These are phyloP conservation scores for Athelia psychrophila DNA, from an alignment of 1,284 basidiomycete genomes.

Conservation along the genomic window DNA sequence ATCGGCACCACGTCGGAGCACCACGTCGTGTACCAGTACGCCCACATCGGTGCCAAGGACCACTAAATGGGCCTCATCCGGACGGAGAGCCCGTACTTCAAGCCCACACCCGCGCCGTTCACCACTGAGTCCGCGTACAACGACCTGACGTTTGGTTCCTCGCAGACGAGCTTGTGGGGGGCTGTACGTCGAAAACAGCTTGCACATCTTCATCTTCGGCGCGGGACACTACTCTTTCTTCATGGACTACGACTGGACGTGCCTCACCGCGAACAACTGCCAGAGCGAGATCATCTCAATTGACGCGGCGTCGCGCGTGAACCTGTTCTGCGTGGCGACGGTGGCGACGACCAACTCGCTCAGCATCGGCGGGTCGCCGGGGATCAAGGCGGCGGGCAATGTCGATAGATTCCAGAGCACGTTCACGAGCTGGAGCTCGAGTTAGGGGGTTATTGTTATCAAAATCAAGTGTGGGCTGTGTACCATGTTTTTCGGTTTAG, in stretches of 20 bases:
- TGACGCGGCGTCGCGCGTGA: constrained; percentile 39
- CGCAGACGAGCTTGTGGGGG: constrained; percentile 51
- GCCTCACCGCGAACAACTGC: constrained; percentile 43
- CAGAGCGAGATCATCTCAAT: constrained; percentile 51
- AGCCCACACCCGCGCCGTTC: constrained; percentile 63
- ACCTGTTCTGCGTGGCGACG: constrained; percentile 54
- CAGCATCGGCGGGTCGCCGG: constrained; percentile 39
- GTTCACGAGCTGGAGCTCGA: constrained; percentile 35
- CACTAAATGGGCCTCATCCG: constrained; percentile 75
- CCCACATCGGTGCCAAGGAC: constrained; percentile 55
- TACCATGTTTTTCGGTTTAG: too few relatives aligned
- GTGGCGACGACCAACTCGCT: constrained; percentile 50
- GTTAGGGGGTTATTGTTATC: too few relatives aligned
- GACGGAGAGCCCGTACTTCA: constrained; percentile 70
- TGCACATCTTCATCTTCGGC: constrained; percentile 63
- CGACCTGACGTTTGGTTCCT: constrained; percentile 48
- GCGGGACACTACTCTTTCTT: constrained; percentile 59
- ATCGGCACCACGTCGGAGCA: constrained; percentile 72
- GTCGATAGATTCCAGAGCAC: constrained; percentile 52
- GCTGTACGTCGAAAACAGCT: constrained; percentile 50
- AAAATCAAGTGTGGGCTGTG: too few relatives aligned
- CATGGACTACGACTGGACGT: constrained; percentile 49
- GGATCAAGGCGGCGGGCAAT: constrained; percentile 45
- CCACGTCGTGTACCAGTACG: constrained; percentile 67
- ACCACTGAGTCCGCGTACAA: constrained; percentile 41